phyloP scores from a whole-genome alignment of 1,284 basidiomycete species.

The Ganoderma sinense region DNA sequence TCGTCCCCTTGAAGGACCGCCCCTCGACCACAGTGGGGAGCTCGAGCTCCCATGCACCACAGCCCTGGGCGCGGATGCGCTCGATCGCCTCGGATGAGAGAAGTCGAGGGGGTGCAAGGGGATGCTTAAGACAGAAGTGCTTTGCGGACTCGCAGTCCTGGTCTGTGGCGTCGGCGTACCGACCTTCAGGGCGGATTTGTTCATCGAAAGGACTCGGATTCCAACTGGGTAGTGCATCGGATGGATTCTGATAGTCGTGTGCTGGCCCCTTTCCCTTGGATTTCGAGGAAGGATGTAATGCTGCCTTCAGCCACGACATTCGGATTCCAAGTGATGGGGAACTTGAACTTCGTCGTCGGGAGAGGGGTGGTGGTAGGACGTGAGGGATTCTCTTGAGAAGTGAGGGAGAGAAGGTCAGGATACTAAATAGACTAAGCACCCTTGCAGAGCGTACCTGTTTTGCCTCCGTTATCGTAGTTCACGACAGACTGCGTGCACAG shows the following conservation, averaged over 20 bases:
- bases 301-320: conserved; percentile 24
- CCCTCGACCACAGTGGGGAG: conserved; percentile 37
- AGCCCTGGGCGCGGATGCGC: conserved; percentile 52
- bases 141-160: conserved; percentile 59
- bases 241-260: conserved; percentile 1
- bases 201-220: conserved; percentile 51
- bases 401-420: background rate
- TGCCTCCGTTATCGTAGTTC: background rate
- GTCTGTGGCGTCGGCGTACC: conserved; percentile 59
- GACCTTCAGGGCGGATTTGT: conserved; percentile 51
- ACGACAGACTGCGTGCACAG: background rate
- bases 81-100: conserved; percentile 59
- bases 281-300: conserved; percentile 4
- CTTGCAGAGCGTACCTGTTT: background rate
- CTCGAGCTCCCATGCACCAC: conserved; percentile 59
- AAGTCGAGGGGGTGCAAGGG: conserved; percentile 49
- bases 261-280: conserved; percentile 25
- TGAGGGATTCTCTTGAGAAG: background rate
- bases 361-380: background rate
- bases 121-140: conserved; percentile 52
- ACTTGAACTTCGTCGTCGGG: background rate
- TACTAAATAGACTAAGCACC: background rate
- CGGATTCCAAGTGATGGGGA: background rate
- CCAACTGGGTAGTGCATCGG: conserved; percentile 53
- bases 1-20: conserved; percentile 48